Base-by-base conservation (phyloP, 805 yeast genomes). In the Myxozyma sirexii region DNA sequence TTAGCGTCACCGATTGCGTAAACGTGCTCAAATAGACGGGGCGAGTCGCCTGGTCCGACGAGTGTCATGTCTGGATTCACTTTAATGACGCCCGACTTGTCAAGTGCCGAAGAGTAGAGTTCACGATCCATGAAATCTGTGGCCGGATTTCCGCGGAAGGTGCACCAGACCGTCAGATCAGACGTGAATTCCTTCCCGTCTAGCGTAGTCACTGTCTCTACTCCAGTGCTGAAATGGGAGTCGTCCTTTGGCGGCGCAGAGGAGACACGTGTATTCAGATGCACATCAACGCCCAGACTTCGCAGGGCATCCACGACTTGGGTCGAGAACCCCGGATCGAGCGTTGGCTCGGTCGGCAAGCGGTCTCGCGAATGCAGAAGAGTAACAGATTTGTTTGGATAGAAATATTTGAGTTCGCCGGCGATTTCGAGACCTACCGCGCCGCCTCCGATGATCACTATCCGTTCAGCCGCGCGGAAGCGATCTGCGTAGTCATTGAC, bases 341-440 rank as follows among this genome's bases (percentile, higher is more conserved):
- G 29, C 13, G 54, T 21, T 4, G 56, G 53, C 33, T 57, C 61
- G 17, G 61, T 57, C n/a, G 57, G 61, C 19, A 57, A 35, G 2
- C 39, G 23, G 29, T 29, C 56, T 29, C 52, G 61, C 26, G 61
- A 46, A 60, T 63, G 69, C 13, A 60, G 27, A 6, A 70, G 55
- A 7, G 56, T 70, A 12, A 81, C 76, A 4, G 66, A 67, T 60
- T 78, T 77, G 5, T 13, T 13, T 1, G 77, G 76, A 60, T 71
- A 78, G 17, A 67, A 66, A 48, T 68, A 72, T 54, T 73, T 79
- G 50, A 81, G 70, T 58, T 81, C 84, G 33, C 79, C 82, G 1
- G 82, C 80, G 27, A 78, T 69, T 65, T 81, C 84, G 47, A 80
- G 76, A 0, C 84, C 84, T 21, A 80, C 70, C 0, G 84, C 82